Percentiles rank a stretch among this genome's conserved stretches.
phyloP scores from a whole-genome alignment of 139 green algal genomes.

The Diplosphaera chodatii region DNA sequence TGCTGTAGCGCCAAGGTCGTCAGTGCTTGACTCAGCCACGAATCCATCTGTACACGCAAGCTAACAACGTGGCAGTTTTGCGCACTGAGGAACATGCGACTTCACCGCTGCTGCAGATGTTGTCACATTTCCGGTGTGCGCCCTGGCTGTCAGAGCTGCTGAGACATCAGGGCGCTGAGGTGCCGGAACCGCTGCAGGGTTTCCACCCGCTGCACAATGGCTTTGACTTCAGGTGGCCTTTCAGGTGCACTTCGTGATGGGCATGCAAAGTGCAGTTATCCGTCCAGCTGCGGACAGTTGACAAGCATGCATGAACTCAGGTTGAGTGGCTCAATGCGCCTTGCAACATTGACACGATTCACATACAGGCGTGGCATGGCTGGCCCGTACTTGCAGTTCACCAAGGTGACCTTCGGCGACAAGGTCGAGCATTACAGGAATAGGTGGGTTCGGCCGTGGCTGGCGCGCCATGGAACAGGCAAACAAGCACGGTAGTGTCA shows the following conservation, averaged over 20 bases:
- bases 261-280: too few species aligned
- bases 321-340: too few species aligned
- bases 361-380: constrained; percentile 4
- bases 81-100: too few species aligned
- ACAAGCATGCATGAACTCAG: background rate
- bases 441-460: background rate
- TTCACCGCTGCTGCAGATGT: too few species aligned
- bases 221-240: constrained; percentile 10
- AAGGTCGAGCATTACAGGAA: background rate
- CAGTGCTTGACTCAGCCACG: too few species aligned
- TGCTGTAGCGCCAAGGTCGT: too few species aligned
- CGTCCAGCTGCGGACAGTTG: too few species aligned
- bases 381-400: constrained; percentile 11
- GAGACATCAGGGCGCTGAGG: background rate
- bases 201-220: constrained; percentile 19
- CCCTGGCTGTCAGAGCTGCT: background rate
- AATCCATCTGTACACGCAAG: too few species aligned
- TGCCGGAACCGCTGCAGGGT: background rate
- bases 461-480: background rate
- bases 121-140: background rate
- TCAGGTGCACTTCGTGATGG: too few species aligned
- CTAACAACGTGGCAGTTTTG: too few species aligned
- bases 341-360: too few species aligned
- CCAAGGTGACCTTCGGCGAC: background rate
- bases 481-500: too few species aligned